These are phyloP conservation scores for Aspergillus jensenii DNA, from an alignment of 2,329 filamentous ascomycete genomes.

Conservation along the genomic window DNA sequence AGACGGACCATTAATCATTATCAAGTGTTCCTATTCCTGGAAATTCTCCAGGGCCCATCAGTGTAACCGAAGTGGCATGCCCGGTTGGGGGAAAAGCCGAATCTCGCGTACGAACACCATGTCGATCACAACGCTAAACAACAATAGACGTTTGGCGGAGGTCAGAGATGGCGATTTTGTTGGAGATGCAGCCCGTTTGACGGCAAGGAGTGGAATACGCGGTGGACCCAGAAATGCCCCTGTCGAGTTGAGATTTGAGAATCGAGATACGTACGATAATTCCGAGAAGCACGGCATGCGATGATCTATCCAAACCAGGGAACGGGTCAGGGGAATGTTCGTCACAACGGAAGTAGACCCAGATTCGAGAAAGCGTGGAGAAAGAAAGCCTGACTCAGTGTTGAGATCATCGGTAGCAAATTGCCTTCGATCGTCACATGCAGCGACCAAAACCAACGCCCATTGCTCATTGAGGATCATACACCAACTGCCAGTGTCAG, in stretches of 20 bases:
- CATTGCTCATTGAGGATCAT: no score
- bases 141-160: neutral
- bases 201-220: neutral
- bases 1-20: neutral
- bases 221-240: neutral
- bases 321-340: neutral
- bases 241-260: neutral
- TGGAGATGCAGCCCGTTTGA: neutral
- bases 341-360: neutral
- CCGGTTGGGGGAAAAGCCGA: neutral
- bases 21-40: neutral
- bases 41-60: neutral
- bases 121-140: conserved; percentile 2
- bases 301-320: neutral
- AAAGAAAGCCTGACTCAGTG: neutral
- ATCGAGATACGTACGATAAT: neutral
- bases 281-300: neutral
- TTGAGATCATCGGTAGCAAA: neutral
- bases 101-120: neutral
- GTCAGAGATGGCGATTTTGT: neutral
- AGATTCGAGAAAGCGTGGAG: neutral
- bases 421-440: no score
- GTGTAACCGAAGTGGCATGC: neutral
- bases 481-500: no score
- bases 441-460: no score